A percentile compares a stretch with the other conserved stretches of the same genome.
Evolutionary conservation across 345 rosid species (phyloP).

Genomic region (sweet orange (Citrus sinensis)): DVS_A1.0 CM039165.1:17805501-17806000

Average conservation of each 20-base stretch:
- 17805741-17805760: not conserved
- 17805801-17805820: no score
- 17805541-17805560: conserved; percentile 41
- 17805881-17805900: no score
- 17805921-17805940: no score
- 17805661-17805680: conserved; percentile 13
- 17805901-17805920: no score
- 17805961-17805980: no score
- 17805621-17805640: conserved; percentile 10
- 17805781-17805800: no score
- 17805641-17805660: not conserved
- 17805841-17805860: no score
- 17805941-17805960: no score
- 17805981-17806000: no score
- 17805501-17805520: conserved; percentile 53
- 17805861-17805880: no score
- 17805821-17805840: no score
- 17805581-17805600: conserved; percentile 27
- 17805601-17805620: conserved; percentile 19
- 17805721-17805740: conserved; percentile 4
- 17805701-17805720: not conserved
- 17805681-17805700: conserved; percentile 12
- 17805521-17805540: conserved; percentile 48
- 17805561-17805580: conserved; percentile 34
- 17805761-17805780: no score